phyloP scores from a whole-genome alignment of 208 protist genomes.

The Trypanosomatidae sp. region DNA sequence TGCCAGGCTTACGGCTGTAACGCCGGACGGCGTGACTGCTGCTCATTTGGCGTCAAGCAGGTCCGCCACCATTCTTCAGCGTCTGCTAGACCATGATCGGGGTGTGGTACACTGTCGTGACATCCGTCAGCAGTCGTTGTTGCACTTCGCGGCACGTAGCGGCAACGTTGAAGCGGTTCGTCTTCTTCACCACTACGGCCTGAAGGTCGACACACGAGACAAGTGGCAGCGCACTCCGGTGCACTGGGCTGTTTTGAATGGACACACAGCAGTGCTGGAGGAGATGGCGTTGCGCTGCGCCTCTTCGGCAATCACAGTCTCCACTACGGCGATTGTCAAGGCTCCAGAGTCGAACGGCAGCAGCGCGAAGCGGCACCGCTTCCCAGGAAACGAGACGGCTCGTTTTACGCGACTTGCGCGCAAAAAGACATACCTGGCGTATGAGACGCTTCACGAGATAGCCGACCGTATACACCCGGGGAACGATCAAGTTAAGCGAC shows the following conservation, averaged over 20 bases:
- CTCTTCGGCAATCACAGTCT: not conserved
- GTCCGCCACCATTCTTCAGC: constrained; percentile 18
- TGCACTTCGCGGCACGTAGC: constrained; percentile 57
- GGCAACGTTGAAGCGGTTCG: constrained; percentile 30
- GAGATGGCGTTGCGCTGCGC: constrained; percentile 22
- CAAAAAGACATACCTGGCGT: constrained; percentile 42
- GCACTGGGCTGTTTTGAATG: constrained; percentile 65
- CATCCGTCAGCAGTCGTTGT: constrained; percentile 51
- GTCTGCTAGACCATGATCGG: constrained; percentile 14
- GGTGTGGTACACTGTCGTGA: constrained; percentile 35
- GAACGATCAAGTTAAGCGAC: constrained; percentile 12
- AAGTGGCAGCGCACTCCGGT: constrained; percentile 70
- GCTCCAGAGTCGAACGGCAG: not conserved
- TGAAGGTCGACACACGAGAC: constrained; percentile 36
- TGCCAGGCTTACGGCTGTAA: constrained; percentile 41
- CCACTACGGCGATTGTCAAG: not conserved
- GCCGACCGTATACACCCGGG: constrained; percentile 22
- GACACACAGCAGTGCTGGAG: constrained; percentile 32
- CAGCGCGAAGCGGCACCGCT: constrained; percentile 1
- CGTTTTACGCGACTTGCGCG: constrained; percentile 42
- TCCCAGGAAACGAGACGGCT: constrained; percentile 4
- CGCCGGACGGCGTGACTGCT: constrained; percentile 51
- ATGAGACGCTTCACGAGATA: constrained; percentile 45
- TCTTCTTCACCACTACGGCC: constrained; percentile 31
- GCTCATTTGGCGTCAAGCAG: constrained; percentile 39